These are phyloP conservation scores for Parascedosporium putredinis DNA, from an alignment of 2,329 filamentous ascomycete species.

Conservation along the genomic window DNA sequence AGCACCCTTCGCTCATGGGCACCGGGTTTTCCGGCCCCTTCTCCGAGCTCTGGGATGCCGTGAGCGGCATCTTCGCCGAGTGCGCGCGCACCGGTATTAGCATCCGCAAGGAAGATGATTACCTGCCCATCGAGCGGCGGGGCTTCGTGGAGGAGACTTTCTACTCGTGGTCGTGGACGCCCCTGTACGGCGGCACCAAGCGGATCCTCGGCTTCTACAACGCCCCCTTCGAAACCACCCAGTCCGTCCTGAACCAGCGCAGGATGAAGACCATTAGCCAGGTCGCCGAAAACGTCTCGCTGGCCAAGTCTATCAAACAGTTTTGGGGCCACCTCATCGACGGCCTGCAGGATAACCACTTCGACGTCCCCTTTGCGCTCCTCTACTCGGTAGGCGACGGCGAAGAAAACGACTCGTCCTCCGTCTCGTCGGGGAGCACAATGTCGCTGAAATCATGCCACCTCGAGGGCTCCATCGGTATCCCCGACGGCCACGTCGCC, in stretches of 20 bases:
- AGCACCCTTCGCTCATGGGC: conserved; percentile 70
- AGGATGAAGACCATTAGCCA: conserved; percentile 69
- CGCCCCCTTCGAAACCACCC: conserved; percentile 26
- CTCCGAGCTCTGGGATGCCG: conserved; percentile 68
- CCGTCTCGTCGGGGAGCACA: conserved; percentile 57
- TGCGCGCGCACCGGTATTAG: conserved; percentile 23
- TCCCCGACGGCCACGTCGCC: conserved; percentile 51
- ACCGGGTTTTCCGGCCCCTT: conserved; percentile 57
- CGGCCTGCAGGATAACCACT: conserved; percentile 63
- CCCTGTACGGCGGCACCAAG: conserved; percentile 24
- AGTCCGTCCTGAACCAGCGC: conserved; percentile 20
- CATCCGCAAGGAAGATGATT: conserved; percentile 23
- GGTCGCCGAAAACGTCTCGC: conserved; percentile 63
- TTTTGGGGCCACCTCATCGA: conserved; percentile 65
- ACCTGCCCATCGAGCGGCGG: conserved; percentile 20
- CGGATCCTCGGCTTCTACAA: conserved; percentile 29
- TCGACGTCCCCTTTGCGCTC: conserved; percentile 65
- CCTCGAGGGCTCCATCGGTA: conserved; percentile 64
- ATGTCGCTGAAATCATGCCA: conserved; percentile 51
- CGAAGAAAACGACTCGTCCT: conserved; percentile 58
- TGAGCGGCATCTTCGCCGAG: conserved; percentile 38
- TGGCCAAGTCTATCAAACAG: conserved; percentile 60
- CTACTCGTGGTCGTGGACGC: conserved; percentile 27
- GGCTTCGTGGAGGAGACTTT: conserved; percentile 29
- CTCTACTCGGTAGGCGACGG: conserved; percentile 56